A percentile compares a stretch with the other conserved stretches of the same genome.
phyloP scores from a whole-genome alignment of 306 rosid species.

The Cicer cuneatum region DNA sequence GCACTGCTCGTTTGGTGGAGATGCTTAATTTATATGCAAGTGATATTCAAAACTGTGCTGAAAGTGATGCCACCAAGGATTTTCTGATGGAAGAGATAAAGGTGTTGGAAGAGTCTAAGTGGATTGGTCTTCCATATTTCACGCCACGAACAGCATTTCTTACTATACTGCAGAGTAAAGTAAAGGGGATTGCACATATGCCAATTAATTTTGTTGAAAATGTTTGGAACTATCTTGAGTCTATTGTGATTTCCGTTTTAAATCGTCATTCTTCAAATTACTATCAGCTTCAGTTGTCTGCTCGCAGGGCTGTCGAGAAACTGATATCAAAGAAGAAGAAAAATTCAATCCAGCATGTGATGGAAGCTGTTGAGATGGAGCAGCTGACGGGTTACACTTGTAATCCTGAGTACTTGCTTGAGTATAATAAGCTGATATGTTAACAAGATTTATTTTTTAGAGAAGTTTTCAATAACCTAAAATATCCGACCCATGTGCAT shows the following conservation, averaged over 20 bases:
- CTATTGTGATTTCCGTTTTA: conserved; percentile 38
- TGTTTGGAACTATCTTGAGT: conserved; percentile 55
- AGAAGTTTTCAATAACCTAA: neutral
- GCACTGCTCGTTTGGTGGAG: conserved; percentile 52
- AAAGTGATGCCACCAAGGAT: conserved; percentile 20
- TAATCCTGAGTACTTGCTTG: conserved; percentile 41
- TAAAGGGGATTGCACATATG: conserved; percentile 33
- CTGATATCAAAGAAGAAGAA: conserved; percentile 49
- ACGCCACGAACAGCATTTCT: conserved; percentile 55
- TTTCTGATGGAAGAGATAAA: conserved; percentile 50
- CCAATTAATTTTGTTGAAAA: conserved; percentile 48
- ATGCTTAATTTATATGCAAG: conserved; percentile 27
- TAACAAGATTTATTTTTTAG: conserved; percentile 39
- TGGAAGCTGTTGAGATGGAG: conserved; percentile 59
- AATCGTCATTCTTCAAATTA: conserved; percentile 45
- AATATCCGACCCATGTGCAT: neutral
- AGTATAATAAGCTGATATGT: conserved; percentile 46
- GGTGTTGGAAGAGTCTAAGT: conserved; percentile 52
- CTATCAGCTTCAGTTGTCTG: conserved; percentile 49
- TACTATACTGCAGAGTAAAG: conserved; percentile 41
- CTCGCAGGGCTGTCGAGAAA: conserved; percentile 30
- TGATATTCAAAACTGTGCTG: conserved; percentile 8
- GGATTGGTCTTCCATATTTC: conserved; percentile 61
- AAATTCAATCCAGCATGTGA: conserved; percentile 36
- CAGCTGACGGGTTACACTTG: conserved; percentile 57